Percentiles rank a stretch among this genome's conserved stretches.
Conservation (phyloP, 352 stramenopile genomes). For the Phytophthora sp. region DNA sequence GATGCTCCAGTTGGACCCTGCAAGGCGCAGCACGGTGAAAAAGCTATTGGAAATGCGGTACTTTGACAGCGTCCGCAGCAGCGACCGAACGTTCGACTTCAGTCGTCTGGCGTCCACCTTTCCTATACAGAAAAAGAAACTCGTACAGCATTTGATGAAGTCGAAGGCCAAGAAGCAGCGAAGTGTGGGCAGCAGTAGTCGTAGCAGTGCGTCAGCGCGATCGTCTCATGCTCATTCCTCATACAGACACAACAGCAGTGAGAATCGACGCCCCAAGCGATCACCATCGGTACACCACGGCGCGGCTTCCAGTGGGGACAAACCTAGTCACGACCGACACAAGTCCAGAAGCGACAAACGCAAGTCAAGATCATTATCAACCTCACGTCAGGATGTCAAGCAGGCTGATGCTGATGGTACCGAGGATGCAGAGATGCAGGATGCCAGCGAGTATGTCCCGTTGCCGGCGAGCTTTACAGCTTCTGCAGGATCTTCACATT, state of each 20-base stretch:
- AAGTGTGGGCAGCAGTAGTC: conserved; percentile 19
- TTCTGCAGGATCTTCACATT: conserved; percentile 29
- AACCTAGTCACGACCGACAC: conserved; percentile 31
- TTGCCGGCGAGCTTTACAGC: conserved; percentile 54
- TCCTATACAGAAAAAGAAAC: conserved; percentile 60
- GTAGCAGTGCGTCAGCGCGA: conserved; percentile 16
- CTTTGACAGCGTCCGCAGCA: conserved; percentile 54
- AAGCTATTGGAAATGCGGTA: conserved; percentile 65
- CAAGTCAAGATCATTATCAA: conserved; percentile 35
- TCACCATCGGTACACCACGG: conserved; percentile 26
- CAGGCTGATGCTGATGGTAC: background rate
- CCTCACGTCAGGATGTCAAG: conserved; percentile 24
- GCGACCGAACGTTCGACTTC: conserved; percentile 48
- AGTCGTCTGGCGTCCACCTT: conserved; percentile 54
- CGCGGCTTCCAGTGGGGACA: conserved; percentile 21
- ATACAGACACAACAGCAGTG: conserved; percentile 32
- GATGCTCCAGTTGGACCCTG: conserved; percentile 81
- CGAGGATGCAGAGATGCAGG: conserved; percentile 41
- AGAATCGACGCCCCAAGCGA: conserved; percentile 36
- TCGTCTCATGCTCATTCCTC: conserved; percentile 30
- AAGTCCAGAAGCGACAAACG: conserved; percentile 36
- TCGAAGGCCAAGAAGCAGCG: conserved; percentile 49
- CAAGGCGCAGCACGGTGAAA: conserved; percentile 52
- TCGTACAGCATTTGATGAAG: conserved; percentile 58
- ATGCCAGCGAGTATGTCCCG: conserved; percentile 52